These are phyloP conservation scores for Stephanodiscus minutulus DNA, from an alignment of 108 stramenopile genomes.

Conservation along the genomic window DNA sequence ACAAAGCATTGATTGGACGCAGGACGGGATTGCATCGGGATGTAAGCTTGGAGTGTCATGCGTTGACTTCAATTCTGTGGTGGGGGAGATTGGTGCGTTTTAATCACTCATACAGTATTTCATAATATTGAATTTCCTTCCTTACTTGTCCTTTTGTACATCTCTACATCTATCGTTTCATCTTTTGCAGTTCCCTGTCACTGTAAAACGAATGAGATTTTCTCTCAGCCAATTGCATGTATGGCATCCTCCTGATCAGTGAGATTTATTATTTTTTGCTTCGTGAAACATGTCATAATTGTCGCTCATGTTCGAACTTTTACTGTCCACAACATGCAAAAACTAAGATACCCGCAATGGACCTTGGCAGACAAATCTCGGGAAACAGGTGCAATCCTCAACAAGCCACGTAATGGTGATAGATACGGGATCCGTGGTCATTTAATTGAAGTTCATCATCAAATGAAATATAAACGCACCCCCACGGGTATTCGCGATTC, in stretches of 20 bases:
- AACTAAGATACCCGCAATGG: conserved; percentile 35
- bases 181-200: conserved; percentile 51
- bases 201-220: conserved; percentile 69
- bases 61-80: conserved; percentile 69
- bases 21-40: conserved; percentile 61
- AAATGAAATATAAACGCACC: conserved; percentile 38
- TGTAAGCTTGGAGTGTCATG: conserved; percentile 74
- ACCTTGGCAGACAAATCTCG: conserved; percentile 25
- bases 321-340: not conserved
- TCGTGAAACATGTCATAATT: not conserved
- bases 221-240: conserved; percentile 72
- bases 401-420: conserved; percentile 37
- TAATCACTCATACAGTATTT: not conserved
- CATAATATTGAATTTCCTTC: not conserved
- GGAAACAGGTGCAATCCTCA: not conserved
- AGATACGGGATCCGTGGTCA: conserved; percentile 43
- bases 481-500: conserved; percentile 23
- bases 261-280: not conserved
- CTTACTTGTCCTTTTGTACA: not conserved
- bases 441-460: conserved; percentile 42
- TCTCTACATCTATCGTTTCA: not conserved
- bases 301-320: conserved; percentile 1
- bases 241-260: conserved; percentile 36
- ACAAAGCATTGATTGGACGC: conserved; percentile 55
- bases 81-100: conserved; percentile 59